phyloP scores from a whole-genome alignment of 345 rosid genomes.

The Heritiera fomes region DNA sequence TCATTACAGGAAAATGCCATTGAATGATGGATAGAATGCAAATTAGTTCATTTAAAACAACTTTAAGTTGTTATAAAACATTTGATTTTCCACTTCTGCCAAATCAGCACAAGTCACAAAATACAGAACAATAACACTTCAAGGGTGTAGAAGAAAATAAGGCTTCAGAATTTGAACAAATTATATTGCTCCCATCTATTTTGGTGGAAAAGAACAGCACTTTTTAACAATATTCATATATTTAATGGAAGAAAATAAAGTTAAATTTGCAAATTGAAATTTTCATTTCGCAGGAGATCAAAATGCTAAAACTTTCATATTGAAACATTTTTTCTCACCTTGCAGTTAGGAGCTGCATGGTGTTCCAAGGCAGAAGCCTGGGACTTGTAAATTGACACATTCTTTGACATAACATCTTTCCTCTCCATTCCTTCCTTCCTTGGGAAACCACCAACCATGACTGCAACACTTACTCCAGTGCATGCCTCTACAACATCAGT shows the following conservation, averaged over 20 bases:
- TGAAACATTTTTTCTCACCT: slow-evolving; percentile 47
- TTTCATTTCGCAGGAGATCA: neutral
- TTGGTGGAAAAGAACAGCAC: neutral
- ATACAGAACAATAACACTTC: neutral
- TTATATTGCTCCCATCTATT: neutral
- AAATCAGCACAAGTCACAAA: neutral
- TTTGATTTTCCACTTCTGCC: neutral
- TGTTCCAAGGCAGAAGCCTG: slow-evolving; percentile 96
- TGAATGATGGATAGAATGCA: neutral
- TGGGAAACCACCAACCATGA: slow-evolving; percentile 99
- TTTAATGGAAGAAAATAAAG: neutral
- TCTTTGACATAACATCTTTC: slow-evolving; percentile 97
- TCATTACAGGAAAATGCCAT: neutral
- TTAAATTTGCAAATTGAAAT: neutral
- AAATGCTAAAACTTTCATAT: neutral
- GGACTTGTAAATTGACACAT: slow-evolving; percentile 93
- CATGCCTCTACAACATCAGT: slow-evolving; percentile 96
- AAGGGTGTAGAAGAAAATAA: neutral
- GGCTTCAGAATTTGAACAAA: neutral
- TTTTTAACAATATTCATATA: neutral
- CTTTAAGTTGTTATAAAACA: neutral
- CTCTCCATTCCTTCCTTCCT: slow-evolving; percentile 99
- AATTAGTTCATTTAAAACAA: neutral
- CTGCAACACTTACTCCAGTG: slow-evolving; percentile 84
- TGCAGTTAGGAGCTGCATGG: slow-evolving; percentile 94